Conservation (phyloP, 768 basidiomycete genomes). For the Sporobolomyces roseus region DNA sequence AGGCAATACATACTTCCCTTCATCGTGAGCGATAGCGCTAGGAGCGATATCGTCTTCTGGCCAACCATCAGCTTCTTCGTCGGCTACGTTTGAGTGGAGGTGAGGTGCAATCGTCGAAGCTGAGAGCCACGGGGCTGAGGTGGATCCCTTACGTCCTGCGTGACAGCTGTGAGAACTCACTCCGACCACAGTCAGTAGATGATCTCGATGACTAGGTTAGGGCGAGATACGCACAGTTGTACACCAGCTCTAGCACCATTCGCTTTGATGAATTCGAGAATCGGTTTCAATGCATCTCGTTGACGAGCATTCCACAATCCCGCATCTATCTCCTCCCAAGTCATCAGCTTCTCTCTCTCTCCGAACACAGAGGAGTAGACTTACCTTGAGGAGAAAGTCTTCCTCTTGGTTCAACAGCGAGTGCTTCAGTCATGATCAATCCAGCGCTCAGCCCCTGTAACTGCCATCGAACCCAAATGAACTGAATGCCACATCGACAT, state of each 20-base stretch:
- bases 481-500: slow-evolving; percentile 77
- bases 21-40: slow-evolving; percentile 57
- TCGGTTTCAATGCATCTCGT: slow-evolving; percentile 56
- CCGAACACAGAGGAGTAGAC: neutral
- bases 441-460: slow-evolving; percentile 68
- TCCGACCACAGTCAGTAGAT: neutral
- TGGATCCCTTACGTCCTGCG: neutral
- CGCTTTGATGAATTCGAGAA: slow-evolving; percentile 69
- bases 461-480: slow-evolving; percentile 64
- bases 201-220: neutral
- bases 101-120: neutral
- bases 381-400: slow-evolving; percentile 25
- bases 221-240: slow-evolving; percentile 54
- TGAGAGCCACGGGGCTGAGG: neutral
- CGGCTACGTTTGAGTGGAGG: slow-evolving; percentile 61
- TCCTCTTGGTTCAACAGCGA: slow-evolving; percentile 27
- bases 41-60: slow-evolving; percentile 64
- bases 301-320: slow-evolving; percentile 75
- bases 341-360: too few species aligned
- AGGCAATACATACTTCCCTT: slow-evolving; percentile 56
- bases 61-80: slow-evolving; percentile 72
- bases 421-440: slow-evolving; percentile 61
- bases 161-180: neutral
- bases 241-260: slow-evolving; percentile 70
- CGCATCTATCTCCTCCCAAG: slow-evolving; percentile 51